Conservation (phyloP, 306 rosid species). For the Prunus davidiana region DNA sequence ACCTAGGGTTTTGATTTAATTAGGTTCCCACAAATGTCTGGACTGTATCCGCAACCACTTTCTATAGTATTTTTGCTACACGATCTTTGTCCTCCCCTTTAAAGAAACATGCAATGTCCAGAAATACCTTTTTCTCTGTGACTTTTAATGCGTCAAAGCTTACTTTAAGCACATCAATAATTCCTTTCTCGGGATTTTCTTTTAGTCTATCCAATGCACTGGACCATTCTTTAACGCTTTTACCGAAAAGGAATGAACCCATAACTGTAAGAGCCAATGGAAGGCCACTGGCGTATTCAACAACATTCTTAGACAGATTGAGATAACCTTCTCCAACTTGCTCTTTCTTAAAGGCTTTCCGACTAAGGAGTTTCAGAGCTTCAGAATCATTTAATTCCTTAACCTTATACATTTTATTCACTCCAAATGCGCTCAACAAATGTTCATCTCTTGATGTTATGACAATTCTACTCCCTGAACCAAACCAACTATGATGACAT, state of each 20-base stretch:
- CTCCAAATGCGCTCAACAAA: background rate
- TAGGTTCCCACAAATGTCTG: too few relatives aligned
- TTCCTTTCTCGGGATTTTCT: conserved; percentile 1
- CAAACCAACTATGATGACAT: conserved; percentile 7
- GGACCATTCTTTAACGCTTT: conserved; percentile 1
- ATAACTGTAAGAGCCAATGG: conserved; percentile 19
- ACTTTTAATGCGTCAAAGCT: conserved; percentile 10
- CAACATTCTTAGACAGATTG: background rate
- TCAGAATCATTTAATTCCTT: background rate
- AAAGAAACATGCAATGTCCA: conserved; percentile 28
- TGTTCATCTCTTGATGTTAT: conserved; percentile 13
- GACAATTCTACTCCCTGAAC: background rate
- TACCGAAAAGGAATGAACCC: conserved; percentile 11
- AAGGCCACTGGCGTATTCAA: conserved; percentile 8
- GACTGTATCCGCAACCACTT: background rate
- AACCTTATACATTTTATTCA: background rate
- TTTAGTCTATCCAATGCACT: conserved; percentile 11
- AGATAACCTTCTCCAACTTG: background rate
- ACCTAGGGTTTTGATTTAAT: too few relatives aligned
- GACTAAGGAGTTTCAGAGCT: conserved; percentile 13
- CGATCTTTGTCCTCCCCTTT: conserved; percentile 8
- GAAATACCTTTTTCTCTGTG: background rate
- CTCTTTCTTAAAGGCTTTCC: conserved; percentile 1
- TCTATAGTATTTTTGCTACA: conserved; percentile 12
- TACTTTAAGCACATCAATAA: conserved; percentile 1